A percentile compares a stretch with the other conserved stretches of the same genome.
Conservation (phyloP, 768 basidiomycete genomes). For the Tricholoma matsutake region DNA sequence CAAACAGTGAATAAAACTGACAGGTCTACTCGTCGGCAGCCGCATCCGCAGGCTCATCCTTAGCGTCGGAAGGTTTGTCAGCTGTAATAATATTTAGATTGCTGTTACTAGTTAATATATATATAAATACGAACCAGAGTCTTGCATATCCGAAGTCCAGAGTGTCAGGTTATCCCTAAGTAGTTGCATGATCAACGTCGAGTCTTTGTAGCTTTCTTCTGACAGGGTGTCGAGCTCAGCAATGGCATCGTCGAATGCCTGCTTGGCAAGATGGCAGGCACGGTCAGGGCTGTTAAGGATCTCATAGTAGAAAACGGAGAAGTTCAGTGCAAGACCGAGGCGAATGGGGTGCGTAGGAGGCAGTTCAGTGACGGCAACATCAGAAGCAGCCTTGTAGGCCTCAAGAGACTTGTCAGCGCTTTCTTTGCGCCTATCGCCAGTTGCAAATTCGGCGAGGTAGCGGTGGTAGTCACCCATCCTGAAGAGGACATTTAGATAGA, state of each 20-base stretch:
- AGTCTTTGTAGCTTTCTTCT: conserved; percentile 99
- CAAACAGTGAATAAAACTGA: conserved; percentile 18
- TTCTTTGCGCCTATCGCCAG: conserved; percentile 95
- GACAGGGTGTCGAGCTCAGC: conserved; percentile 98
- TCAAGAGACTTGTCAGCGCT: conserved; percentile 96
- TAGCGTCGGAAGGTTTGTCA: conserved; percentile 69
- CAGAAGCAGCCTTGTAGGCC: conserved; percentile 96
- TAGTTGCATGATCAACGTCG: conserved; percentile 95
- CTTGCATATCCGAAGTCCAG: conserved; percentile 99
- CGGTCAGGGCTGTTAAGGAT: conserved; percentile 98
- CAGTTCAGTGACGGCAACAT: conserved; percentile 94
- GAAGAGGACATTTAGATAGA: conserved; percentile 17
- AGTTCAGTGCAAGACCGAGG: conserved; percentile 97
- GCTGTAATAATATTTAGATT: conserved; percentile 26
- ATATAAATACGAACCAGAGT: conserved; percentile 57
- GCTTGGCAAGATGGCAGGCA: conserved; percentile 98
- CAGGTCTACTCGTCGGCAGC: conserved; percentile 62
- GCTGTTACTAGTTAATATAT: neutral
- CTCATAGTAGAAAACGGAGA: conserved; percentile 99
- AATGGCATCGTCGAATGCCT: conserved; percentile 98
- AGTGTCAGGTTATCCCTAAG: conserved; percentile 96
- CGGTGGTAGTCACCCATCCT: conserved; percentile 99
- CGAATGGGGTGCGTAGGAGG: conserved; percentile 97
- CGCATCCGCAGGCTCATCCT: conserved; percentile 63
- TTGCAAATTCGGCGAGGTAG: conserved; percentile 98